Evolutionary conservation across 1,139 yeast genomes (phyloP).

Genomic region (Blastobotrys ciferrii): DNA sequence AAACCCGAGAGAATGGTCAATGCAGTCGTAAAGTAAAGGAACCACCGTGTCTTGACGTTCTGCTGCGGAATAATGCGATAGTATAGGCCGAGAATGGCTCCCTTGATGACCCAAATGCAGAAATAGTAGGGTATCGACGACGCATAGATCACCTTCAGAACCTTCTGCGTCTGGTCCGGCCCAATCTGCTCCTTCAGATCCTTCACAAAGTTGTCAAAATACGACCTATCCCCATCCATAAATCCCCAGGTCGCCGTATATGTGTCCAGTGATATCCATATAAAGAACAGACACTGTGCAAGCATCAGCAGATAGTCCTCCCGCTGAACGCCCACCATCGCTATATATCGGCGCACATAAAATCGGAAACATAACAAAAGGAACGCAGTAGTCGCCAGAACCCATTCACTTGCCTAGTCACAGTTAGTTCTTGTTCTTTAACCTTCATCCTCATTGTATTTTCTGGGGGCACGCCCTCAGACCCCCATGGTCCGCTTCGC

Average conservation of each 20-base stretch:
- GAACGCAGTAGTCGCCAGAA: conserved; percentile 24
- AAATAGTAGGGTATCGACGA: conserved; percentile 34
- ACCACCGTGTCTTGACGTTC: conserved; percentile 26
- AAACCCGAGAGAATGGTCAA: conserved; percentile 22
- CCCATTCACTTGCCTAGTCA: conserved; percentile 29
- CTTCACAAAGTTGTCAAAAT: conserved; percentile 25
- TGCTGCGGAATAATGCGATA: conserved; percentile 30
- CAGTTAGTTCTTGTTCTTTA: conserved; percentile 1
- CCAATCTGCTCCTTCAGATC: conserved; percentile 18
- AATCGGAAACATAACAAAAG: conserved; percentile 26
- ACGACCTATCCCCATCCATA: conserved; percentile 31
- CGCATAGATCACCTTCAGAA: conserved; percentile 31
- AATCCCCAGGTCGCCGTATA: conserved; percentile 30
- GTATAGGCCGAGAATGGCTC: conserved; percentile 33
- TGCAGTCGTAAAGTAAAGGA: conserved; percentile 25
- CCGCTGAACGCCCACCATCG: conserved; percentile 30
- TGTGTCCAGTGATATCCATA: conserved; percentile 33
- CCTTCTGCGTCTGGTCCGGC: conserved; percentile 20
- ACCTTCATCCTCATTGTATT: background rate
- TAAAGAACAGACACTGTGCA: conserved; percentile 30
- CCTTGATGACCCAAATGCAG: conserved; percentile 33
- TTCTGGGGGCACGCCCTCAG: too few species aligned
- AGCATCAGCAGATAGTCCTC: conserved; percentile 30
- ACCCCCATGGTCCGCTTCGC: too few species aligned
- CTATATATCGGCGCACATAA: conserved; percentile 27